Conservation (phyloP, 2,329 filamentous ascomycete genomes). For the Hymenoscyphus scutula region DNA sequence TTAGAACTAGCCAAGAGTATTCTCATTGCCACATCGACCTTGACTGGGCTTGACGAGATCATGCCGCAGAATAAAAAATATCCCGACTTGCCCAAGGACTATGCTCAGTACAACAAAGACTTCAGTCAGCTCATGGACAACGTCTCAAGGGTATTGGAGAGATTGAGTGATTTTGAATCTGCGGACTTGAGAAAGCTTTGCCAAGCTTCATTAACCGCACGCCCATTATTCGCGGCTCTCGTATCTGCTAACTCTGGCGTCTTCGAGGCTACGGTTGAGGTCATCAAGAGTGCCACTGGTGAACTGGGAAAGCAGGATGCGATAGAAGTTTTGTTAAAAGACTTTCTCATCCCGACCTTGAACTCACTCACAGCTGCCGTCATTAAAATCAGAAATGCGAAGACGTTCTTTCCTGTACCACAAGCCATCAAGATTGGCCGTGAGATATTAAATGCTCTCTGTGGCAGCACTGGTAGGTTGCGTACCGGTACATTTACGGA, state of each 20-base stretch:
- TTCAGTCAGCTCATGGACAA: constrained; percentile 60
- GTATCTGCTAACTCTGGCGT: constrained; percentile 78
- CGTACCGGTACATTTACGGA: constrained; percentile 29
- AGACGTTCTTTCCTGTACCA: constrained; percentile 56
- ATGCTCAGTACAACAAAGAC: constrained; percentile 73
- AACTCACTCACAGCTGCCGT: constrained; percentile 45
- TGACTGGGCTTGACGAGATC: constrained; percentile 76
- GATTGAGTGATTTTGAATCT: constrained; percentile 72
- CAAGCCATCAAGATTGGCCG: constrained; percentile 56
- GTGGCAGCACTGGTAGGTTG: constrained; percentile 53
- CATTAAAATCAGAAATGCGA: constrained; percentile 42
- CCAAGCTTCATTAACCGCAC: constrained; percentile 63
- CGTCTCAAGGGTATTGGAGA: constrained; percentile 72
- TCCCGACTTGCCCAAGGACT: constrained; percentile 49
- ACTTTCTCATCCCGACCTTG: constrained; percentile 46
- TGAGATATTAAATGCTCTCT: constrained; percentile 56
- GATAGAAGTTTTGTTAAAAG: constrained; percentile 45
- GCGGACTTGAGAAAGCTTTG: constrained; percentile 69
- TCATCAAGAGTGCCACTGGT: constrained; percentile 79
- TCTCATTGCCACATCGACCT: constrained; percentile 54
- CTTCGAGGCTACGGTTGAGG: constrained; percentile 74
- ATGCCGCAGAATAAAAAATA: constrained; percentile 30
- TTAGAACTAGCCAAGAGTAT: constrained; percentile 73
- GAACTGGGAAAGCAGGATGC: constrained; percentile 56
- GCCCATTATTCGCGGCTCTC: constrained; percentile 73